Conservation (phyloP, 2,329 filamentous ascomycete species). For the Raffaelea ambrosiae region DNA sequence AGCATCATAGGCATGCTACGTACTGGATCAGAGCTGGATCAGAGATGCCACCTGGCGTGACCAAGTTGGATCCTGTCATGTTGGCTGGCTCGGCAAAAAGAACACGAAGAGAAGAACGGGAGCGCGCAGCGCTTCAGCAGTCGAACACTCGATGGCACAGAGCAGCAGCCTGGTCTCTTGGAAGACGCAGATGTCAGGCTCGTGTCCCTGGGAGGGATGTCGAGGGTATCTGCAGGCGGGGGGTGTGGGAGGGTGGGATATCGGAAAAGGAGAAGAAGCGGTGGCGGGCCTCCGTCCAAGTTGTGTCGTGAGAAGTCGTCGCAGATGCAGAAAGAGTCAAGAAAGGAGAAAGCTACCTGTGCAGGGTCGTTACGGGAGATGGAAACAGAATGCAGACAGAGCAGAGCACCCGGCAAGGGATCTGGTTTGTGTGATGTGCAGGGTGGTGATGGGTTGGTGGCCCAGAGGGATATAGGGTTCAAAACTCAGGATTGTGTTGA, state of each 20-base stretch:
- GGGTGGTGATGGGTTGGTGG: neutral
- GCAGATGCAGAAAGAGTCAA: neutral
- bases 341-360: neutral
- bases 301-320: neutral
- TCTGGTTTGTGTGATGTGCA: neutral
- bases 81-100: neutral
- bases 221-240: too few species aligned
- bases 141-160: neutral
- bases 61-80: conserved; percentile 11
- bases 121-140: neutral
- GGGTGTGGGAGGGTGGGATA: neutral
- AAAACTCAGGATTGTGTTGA: too few species aligned
- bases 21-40: conserved; percentile 18
- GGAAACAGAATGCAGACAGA: neutral
- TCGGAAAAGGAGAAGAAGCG: conserved; percentile 3
- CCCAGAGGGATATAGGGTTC: neutral
- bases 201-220: neutral
- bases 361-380: neutral
- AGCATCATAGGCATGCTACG: neutral
- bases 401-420: too few species aligned
- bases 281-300: neutral
- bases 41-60: conserved; percentile 17
- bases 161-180: neutral
- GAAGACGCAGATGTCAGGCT: neutral
- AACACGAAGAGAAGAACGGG: neutral